Conservation (phyloP, 805 yeast species). For the Groenewaldozyma tartarivorans region DNA sequence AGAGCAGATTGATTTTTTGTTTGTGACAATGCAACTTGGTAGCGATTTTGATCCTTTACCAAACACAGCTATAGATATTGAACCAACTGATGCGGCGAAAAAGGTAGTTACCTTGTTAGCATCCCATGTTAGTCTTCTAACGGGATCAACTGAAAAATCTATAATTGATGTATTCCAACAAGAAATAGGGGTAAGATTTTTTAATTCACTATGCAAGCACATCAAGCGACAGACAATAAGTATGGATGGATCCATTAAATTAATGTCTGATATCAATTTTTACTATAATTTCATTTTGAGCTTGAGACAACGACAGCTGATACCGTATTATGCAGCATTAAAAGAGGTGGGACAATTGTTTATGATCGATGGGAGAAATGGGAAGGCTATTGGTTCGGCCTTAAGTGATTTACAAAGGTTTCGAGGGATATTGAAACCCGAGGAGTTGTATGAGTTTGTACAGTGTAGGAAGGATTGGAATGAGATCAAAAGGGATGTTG, state of each 20-base stretch:
- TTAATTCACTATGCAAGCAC: conserved; percentile 63
- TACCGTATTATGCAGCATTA: conserved; percentile 68
- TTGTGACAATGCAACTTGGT: conserved; percentile 45
- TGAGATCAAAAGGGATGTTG: conserved; percentile 65
- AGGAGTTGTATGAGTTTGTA: conserved; percentile 88
- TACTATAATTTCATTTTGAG: conserved; percentile 59
- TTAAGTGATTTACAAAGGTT: conserved; percentile 77
- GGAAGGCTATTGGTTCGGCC: conserved; percentile 75
- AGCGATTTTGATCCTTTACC: conserved; percentile 52
- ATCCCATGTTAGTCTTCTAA: conserved; percentile 62
- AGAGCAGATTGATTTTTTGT: conserved; percentile 63
- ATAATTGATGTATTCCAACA: conserved; percentile 89
- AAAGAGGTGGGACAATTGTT: conserved; percentile 80
- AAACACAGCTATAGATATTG: conserved; percentile 23
- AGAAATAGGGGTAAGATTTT: conserved; percentile 84
- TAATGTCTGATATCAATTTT: conserved; percentile 73
- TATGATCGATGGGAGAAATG: conserved; percentile 60
- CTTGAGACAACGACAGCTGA: conserved; percentile 45
- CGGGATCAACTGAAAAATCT: conserved; percentile 77
- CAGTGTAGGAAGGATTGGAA: conserved; percentile 85
- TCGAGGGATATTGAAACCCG: conserved; percentile 83
- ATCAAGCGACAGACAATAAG: conserved; percentile 67
- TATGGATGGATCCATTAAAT: conserved; percentile 69
- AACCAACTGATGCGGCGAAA: conserved; percentile 56
- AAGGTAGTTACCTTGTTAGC: conserved; percentile 53